Base-by-base conservation (phyloP, 805 yeast genomes). In the Clavispora fructus region DNA sequence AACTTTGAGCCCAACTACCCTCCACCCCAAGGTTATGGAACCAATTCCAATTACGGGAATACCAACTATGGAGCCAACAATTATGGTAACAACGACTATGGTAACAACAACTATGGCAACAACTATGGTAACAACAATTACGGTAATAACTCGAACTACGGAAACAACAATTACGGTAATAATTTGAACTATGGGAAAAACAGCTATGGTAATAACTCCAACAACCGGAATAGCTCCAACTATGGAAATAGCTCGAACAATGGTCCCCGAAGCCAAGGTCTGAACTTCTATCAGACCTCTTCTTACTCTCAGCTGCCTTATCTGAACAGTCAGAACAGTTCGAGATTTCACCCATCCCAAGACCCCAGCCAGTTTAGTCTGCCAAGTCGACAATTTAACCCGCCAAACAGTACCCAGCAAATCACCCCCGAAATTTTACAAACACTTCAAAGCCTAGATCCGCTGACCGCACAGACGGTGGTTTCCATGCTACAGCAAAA, bases 391-490 rank as follows among this genome's bases (percentile, higher is more conserved):
- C 23, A 8, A 33, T 9, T 16, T 9, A 17, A 11, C 9, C n/a
- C 25, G 6, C 11, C 25, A 4, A 8, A 2, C 13, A n/a, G 14
- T 14, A 14, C n/a, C 16, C 13, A 9, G 25, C 23, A 33, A 12
- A 16, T 33, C 6, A 10, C 37, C 6, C 25, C 37, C 25, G 37
- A 33, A 8, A 13, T 17, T 12, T 12, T 53, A 23, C 59, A 58
- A 29, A 53, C 57, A 2, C 51, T 58, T 31, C 58, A 58, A 44
- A 54, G 50, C 19, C 47, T 68, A 50, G 69, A 67, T 43, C 69
- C 69, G 3, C 51, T 58, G 16, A 57, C 71, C 17, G 60, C 62
- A 56, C 73, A 68, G 45, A 65, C 54, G 43, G 59, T 68, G 50
- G 54, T 68, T 11, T 51, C 56, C 13, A 46, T 63, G 13, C 54